phyloP scores from a whole-genome alignment of 1,139 yeast genomes.

The Protomyces inundatus region DNA sequence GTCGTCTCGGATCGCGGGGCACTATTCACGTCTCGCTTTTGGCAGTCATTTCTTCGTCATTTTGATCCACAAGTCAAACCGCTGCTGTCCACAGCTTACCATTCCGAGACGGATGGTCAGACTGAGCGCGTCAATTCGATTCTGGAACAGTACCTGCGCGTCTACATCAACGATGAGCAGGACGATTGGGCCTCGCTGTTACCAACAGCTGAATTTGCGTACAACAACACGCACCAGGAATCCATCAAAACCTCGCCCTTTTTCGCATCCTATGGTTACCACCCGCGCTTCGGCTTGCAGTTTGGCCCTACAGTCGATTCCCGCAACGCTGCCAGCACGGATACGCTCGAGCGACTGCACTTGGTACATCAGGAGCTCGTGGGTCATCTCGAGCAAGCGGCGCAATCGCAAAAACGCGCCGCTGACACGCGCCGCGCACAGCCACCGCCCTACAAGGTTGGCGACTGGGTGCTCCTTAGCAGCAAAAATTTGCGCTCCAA shows the following conservation, averaged over 20 bases:
- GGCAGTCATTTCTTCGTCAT: slow-evolving; percentile 2
- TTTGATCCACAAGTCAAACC: background rate
- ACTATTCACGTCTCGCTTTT: slow-evolving; percentile 5
- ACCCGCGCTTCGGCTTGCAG: background rate
- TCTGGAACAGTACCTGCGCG: slow-evolving; percentile 29
- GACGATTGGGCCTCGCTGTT: slow-evolving; percentile 31
- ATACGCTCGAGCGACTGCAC: background rate
- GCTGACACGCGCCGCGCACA: background rate
- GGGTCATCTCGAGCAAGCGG: no score
- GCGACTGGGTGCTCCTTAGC: background rate
- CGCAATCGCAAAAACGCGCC: background rate
- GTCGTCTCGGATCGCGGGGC: slow-evolving; percentile 19
- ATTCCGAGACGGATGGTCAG: slow-evolving; percentile 36
- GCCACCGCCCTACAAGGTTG: background rate
- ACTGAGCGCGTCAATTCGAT: slow-evolving; percentile 33
- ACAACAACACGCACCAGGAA: slow-evolving; percentile 26
- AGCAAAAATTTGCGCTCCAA: background rate
- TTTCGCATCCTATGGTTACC: slow-evolving; percentile 3
- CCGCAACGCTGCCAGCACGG: background rate
- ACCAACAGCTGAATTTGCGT: slow-evolving; percentile 31
- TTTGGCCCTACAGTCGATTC: background rate
- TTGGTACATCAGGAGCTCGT: background rate
- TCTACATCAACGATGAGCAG: slow-evolving; percentile 27
- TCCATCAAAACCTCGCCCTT: slow-evolving; percentile 7
- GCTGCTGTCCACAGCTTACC: slow-evolving; percentile 32